Evolutionary conservation across 2,329 filamentous ascomycete species (phyloP).

Genomic region (Blumeria graminis): DNA sequence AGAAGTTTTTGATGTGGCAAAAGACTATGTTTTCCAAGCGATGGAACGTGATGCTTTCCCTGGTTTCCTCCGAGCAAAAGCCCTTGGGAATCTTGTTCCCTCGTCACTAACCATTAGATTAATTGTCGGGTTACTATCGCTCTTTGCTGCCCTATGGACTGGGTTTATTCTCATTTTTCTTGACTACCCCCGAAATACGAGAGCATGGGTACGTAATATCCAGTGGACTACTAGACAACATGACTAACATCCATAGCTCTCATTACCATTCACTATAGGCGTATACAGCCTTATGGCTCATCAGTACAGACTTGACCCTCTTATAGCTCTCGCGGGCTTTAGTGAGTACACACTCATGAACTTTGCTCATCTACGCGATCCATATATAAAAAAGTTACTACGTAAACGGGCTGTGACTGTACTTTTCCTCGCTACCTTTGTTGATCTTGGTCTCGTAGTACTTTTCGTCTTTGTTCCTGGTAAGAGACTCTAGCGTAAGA

Average conservation of each 20-base stretch:
- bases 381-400: conserved; percentile 70
- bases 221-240: not conserved
- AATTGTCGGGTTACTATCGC: conserved; percentile 58
- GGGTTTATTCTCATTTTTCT: conserved; percentile 86
- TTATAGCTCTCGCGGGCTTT: conserved; percentile 67
- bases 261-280: conserved; percentile 77
- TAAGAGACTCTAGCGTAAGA: conserved; percentile 36
- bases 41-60: conserved; percentile 99
- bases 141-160: conserved; percentile 88
- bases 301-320: conserved; percentile 83
- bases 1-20: conserved; percentile 88
- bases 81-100: conserved; percentile 83
- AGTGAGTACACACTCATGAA: conserved; percentile 95
- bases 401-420: conserved; percentile 66
- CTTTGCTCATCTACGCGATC: conserved; percentile 70
- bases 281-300: conserved; percentile 78
- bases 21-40: conserved; percentile 98
- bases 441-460: conserved; percentile 62
- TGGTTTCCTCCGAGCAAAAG: conserved; percentile 83
- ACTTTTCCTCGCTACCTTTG: conserved; percentile 45
- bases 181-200: conserved; percentile 44
- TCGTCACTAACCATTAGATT: conserved; percentile 69
- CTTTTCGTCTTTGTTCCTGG: conserved; percentile 92
- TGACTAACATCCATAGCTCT: conserved; percentile 25
- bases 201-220: conserved; percentile 52